These are phyloP conservation scores for Plasmodium yoelii DNA, from an alignment of 169 alveolate genomes.

Conservation along the genomic window DNA sequence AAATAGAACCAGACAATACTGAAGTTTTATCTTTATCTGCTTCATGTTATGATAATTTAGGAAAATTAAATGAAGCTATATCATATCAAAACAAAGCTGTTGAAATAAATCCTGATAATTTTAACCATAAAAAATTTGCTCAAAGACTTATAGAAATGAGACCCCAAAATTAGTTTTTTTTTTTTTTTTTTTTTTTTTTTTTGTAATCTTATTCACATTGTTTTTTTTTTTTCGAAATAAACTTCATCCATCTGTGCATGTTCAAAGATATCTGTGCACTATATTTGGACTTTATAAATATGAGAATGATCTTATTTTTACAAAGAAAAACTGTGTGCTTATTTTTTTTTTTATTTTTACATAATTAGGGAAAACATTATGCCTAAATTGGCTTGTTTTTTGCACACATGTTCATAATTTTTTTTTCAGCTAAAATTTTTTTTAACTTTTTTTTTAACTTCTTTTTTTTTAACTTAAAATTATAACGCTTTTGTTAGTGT, in stretches of 20 bases:
- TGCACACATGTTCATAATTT: too few relatives aligned
- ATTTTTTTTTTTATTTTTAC: too few relatives aligned
- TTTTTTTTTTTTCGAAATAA: neutral
- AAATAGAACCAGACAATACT: constrained; percentile 63
- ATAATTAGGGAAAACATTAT: too few relatives aligned
- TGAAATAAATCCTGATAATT: constrained; percentile 71
- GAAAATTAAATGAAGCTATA: constrained; percentile 72
- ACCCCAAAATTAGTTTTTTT: constrained; percentile 28
- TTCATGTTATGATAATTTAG: constrained; percentile 61
- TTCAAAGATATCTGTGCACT: too few relatives aligned
- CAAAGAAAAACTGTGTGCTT: too few relatives aligned
- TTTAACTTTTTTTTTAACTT: too few relatives aligned
- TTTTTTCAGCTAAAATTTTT: too few relatives aligned
- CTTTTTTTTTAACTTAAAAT: too few relatives aligned
- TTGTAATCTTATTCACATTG: neutral
- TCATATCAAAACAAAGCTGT: constrained; percentile 72
- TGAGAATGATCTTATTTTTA: too few relatives aligned
- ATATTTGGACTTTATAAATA: too few relatives aligned
- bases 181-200: neutral
- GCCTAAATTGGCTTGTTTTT: too few relatives aligned
- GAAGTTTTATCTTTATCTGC: constrained; percentile 72
- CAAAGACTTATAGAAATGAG: constrained; percentile 67
- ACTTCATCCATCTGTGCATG: neutral
- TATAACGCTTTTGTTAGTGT: too few relatives aligned
- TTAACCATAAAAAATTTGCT: constrained; percentile 74